phyloP scores from a whole-genome alignment of 116 monocot species.

The Posidonia oceanica region DNA sequence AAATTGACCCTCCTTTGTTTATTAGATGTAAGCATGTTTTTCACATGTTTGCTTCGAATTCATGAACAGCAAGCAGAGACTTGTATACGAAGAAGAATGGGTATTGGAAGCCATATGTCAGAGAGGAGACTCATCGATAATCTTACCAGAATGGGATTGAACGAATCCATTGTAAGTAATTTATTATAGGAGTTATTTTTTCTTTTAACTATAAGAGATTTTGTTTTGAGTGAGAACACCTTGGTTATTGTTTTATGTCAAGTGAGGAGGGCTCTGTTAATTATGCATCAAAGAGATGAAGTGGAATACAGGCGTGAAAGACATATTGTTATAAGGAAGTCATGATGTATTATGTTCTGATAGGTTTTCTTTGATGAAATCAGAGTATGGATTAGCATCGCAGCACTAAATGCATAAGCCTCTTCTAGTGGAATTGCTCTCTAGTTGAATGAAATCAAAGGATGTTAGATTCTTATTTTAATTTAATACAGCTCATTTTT shows the following conservation, averaged over 20 bases:
- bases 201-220: not conserved
- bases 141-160: slow-evolving; percentile 86
- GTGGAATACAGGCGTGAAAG: slow-evolving; percentile 92
- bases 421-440: too few species aligned
- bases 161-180: slow-evolving; percentile 82
- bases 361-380: too few species aligned
- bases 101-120: slow-evolving; percentile 92
- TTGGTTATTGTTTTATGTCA: slow-evolving; percentile 10
- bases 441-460: too few species aligned
- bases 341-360: too few species aligned
- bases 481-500: too few species aligned
- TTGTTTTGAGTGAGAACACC: not conserved
- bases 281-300: slow-evolving; percentile 95
- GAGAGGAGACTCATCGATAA: slow-evolving; percentile 76
- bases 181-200: not conserved
- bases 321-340: slow-evolving; percentile 80
- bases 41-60: slow-evolving; percentile 4
- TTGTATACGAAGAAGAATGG: slow-evolving; percentile 98
- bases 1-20: not conserved
- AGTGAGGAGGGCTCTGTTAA: slow-evolving; percentile 94
- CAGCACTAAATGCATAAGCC: too few species aligned
- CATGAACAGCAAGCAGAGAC: slow-evolving; percentile 77
- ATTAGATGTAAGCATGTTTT: not conserved
- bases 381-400: too few species aligned
- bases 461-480: too few species aligned